phyloP scores from a whole-genome alignment of 2,329 filamentous ascomycete genomes.

The Neopestalotiopsis rosae region DNA sequence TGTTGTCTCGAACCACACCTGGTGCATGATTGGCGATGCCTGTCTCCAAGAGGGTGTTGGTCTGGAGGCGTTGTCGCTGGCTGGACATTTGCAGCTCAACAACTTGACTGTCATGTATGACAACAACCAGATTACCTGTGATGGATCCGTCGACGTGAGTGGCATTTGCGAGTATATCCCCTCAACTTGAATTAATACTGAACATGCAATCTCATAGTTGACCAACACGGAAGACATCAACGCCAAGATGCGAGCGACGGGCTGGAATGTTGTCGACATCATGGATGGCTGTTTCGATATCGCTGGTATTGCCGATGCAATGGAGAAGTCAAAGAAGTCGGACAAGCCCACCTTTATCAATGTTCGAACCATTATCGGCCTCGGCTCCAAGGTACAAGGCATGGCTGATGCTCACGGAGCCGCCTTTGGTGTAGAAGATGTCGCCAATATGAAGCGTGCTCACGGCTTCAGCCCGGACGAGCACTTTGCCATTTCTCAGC shows the following conservation, averaged over 20 bases:
- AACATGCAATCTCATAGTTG: constrained; percentile 23
- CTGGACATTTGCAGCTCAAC: constrained; percentile 55
- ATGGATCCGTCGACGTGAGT: constrained; percentile 54
- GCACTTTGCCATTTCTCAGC: constrained; percentile 49
- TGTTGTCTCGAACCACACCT: constrained; percentile 55
- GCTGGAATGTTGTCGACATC: constrained; percentile 59
- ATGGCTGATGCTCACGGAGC: constrained; percentile 62
- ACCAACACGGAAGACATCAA: constrained; percentile 60
- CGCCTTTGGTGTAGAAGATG: constrained; percentile 57
- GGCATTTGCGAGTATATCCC: neutral
- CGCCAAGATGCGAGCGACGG: constrained; percentile 57
- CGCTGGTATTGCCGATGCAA: constrained; percentile 47
- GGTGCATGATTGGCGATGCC: constrained; percentile 60
- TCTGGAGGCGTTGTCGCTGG: constrained; percentile 58
- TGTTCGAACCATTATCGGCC: constrained; percentile 59
- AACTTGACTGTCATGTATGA: constrained; percentile 62
- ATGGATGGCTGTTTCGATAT: constrained; percentile 55
- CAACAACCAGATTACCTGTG: constrained; percentile 63
- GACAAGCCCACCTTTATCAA: constrained; percentile 63
- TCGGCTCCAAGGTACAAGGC: constrained; percentile 51
- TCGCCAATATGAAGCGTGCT: constrained; percentile 58
- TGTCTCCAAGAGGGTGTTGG: constrained; percentile 62
- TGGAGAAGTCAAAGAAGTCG: constrained; percentile 45
- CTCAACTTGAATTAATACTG: neutral
- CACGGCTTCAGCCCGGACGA: constrained; percentile 55